Evolutionary conservation across 2,329 filamentous ascomycete genomes (phyloP).

Genomic region (Penicillium corylophilum): DNA sequence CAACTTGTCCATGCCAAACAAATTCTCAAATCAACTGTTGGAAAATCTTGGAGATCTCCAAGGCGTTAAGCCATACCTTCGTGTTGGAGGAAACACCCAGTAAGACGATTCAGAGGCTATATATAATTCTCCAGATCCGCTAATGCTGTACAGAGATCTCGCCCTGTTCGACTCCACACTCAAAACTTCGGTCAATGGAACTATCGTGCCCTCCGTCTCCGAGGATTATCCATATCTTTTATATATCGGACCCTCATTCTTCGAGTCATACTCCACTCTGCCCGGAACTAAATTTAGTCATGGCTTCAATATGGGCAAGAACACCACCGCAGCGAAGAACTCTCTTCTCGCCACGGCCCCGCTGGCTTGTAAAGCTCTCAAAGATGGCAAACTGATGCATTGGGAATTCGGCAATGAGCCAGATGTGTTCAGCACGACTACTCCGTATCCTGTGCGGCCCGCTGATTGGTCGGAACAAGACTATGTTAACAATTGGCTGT

Average conservation of each 20-base stretch:
- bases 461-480: conserved; percentile 53
- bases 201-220: conserved; percentile 51
- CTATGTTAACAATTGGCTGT: conserved; percentile 60
- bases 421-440: conserved; percentile 57
- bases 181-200: conserved; percentile 53
- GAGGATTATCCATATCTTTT: conserved; percentile 62
- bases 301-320: conserved; percentile 61
- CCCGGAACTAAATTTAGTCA: conserved; percentile 58
- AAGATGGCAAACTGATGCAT: conserved; percentile 50
- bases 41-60: conserved; percentile 56
- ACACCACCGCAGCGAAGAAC: conserved; percentile 52
- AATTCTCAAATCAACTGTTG: conserved; percentile 60
- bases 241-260: conserved; percentile 60
- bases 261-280: conserved; percentile 62
- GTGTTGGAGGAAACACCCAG: conserved; percentile 67
- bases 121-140: background rate
- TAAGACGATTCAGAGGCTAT: conserved; percentile 13
- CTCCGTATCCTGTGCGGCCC: conserved; percentile 55
- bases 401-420: conserved; percentile 68
- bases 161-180: conserved; percentile 59
- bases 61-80: conserved; percentile 59
- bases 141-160: conserved; percentile 48
- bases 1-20: conserved; percentile 57
- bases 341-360: conserved; percentile 57
- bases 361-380: conserved; percentile 58